phyloP scores from a whole-genome alignment of 768 basidiomycete species.

The Clathrus columnatus region DNA sequence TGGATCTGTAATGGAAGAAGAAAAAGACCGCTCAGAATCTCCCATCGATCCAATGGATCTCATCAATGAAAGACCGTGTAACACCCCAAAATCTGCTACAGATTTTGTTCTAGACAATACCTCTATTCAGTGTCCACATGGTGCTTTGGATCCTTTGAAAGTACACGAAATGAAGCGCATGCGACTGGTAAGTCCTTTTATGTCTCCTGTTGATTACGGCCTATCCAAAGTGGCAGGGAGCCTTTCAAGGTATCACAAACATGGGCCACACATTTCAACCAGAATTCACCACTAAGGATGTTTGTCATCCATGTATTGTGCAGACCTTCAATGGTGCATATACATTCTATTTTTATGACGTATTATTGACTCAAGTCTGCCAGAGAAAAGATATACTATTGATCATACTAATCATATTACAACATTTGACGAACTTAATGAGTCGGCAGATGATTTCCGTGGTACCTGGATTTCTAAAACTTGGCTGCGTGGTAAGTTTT shows the following conservation, averaged over 20 bases:
- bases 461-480: slow-evolving; percentile 70
- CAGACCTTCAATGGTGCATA: slow-evolving; percentile 47
- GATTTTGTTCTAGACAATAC: not conserved
- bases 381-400: slow-evolving; percentile 62
- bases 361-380: slow-evolving; percentile 1
- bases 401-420: slow-evolving; percentile 57
- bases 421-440: slow-evolving; percentile 46
- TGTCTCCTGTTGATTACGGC: not conserved
- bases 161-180: slow-evolving; percentile 62
- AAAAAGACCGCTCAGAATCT: not conserved
- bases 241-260: slow-evolving; percentile 33
- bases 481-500: slow-evolving; percentile 38
- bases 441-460: slow-evolving; percentile 31
- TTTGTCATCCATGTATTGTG: slow-evolving; percentile 55
- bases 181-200: slow-evolving; percentile 32
- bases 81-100: not conserved
- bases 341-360: not conserved
- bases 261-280: slow-evolving; percentile 42
- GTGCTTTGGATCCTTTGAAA: slow-evolving; percentile 50
- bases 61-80: not conserved
- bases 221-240: slow-evolving; percentile 22
- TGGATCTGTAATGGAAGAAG: slow-evolving; percentile 10
- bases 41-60: slow-evolving; percentile 3
- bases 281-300: slow-evolving; percentile 36
- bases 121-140: slow-evolving; percentile 52